Percentiles rank a stretch among this genome's conserved stretches.
phyloP scores from a whole-genome alignment of 2,329 filamentous ascomycete species.

The Diplodia mutila region DNA sequence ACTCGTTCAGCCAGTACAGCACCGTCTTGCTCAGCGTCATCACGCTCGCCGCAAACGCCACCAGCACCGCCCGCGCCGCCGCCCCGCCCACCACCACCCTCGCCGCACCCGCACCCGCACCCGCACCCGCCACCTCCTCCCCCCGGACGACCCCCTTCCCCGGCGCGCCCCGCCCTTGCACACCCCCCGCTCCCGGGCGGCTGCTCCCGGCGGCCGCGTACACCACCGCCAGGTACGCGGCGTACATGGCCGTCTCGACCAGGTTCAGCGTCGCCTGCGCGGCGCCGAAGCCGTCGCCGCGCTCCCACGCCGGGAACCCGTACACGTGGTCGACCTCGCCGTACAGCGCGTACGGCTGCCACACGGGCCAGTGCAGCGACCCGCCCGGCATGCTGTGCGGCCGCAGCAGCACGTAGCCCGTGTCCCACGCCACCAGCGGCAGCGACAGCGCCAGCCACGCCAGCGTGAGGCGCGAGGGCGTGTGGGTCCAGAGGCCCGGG shows the following conservation, averaged over 20 bases:
- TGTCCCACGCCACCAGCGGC: conserved; percentile 82
- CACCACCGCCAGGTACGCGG: conserved; percentile 62
- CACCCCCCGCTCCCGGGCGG: too few species aligned
- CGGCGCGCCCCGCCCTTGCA: conserved; percentile 42
- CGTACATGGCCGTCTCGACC: conserved; percentile 69
- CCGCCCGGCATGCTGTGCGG: conserved; percentile 83
- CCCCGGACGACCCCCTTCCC: too few species aligned
- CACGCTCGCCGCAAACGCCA: conserved; percentile 62
- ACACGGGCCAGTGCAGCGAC: conserved; percentile 70
- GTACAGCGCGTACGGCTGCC: conserved; percentile 79
- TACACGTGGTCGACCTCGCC: conserved; percentile 80
- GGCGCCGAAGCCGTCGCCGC: conserved; percentile 72
- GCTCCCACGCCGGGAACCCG: conserved; percentile 72
- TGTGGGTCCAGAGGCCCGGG: conserved; percentile 62
- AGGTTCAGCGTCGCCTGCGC: conserved; percentile 74
- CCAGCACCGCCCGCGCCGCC: conserved; percentile 60
- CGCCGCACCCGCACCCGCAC: conserved; percentile 49
- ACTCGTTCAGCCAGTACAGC: conserved; percentile 69
- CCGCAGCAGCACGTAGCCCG: conserved; percentile 75
- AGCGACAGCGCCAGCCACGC: conserved; percentile 75
- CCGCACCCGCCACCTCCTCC: conserved; percentile 35
- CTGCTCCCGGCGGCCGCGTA: conserved; percentile 33
- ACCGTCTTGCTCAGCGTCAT: conserved; percentile 71
- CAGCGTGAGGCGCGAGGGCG: conserved; percentile 62
- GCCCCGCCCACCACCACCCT: conserved; percentile 56